A percentile compares a stretch with the other conserved stretches of the same genome.
phyloP scores from a whole-genome alignment of 257 asterid genomes.

The Handroanthus guayacan region DNA sequence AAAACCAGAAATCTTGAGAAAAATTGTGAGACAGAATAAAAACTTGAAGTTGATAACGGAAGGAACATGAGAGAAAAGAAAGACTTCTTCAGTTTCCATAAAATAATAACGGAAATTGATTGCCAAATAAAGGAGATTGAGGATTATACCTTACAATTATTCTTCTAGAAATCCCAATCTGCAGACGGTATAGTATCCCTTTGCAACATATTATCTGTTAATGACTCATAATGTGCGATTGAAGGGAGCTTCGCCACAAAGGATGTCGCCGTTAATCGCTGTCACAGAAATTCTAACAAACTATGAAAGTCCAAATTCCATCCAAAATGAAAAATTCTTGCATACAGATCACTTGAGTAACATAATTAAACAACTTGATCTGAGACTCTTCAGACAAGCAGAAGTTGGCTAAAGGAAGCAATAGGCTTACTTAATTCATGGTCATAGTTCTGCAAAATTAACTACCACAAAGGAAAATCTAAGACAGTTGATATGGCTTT shows the following conservation, averaged over 20 bases:
- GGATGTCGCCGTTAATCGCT: background rate
- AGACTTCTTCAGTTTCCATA: background rate
- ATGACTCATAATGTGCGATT: background rate
- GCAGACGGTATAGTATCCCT: background rate
- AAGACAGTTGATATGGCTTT: background rate
- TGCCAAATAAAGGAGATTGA: slow-evolving; percentile 4
- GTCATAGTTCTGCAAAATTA: background rate
- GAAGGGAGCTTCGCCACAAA: background rate
- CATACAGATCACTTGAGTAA: background rate
- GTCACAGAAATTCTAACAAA: background rate
- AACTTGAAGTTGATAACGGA: background rate
- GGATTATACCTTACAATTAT: slow-evolving; percentile 14
- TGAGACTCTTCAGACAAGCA: background rate
- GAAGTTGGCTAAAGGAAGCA: background rate
- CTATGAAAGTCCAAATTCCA: background rate
- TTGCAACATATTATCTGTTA: background rate
- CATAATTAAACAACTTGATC: background rate
- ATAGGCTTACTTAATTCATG: background rate
- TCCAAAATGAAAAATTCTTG: background rate
- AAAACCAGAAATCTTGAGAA: background rate
- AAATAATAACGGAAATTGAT: background rate
- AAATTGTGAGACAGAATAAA: background rate
- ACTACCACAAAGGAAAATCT: background rate
- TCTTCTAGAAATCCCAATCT: background rate
- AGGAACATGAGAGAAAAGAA: background rate